Percentiles rank a stretch among this genome's conserved stretches.
Evolutionary conservation across 1,284 basidiomycete genomes (phyloP).

Genomic region (Pseudozyma pruni): DNA sequence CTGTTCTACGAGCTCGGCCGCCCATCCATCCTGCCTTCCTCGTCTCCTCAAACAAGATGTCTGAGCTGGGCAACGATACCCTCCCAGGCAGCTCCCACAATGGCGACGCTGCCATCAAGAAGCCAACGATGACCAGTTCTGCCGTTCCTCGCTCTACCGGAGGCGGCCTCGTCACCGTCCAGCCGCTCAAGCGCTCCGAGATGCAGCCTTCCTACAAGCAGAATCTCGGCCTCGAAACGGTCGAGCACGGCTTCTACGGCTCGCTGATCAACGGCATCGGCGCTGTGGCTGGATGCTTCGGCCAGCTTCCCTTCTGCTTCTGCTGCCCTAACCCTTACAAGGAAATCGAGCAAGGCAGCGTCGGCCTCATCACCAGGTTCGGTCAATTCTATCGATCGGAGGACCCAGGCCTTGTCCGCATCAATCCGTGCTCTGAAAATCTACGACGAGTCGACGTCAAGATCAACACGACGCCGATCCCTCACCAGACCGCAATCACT

Average conservation of each 20-base stretch:
- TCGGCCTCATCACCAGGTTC: conserved; percentile 87
- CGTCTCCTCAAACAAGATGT: conserved; percentile 7
- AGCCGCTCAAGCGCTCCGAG: conserved; percentile 81
- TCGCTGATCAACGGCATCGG: conserved; percentile 56
- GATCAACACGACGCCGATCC: conserved; percentile 88
- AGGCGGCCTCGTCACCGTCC: conserved; percentile 70
- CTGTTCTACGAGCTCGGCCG: too few species aligned
- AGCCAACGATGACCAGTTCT: conserved; percentile 12
- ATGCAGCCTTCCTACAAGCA: conserved; percentile 60
- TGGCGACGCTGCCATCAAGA: conserved; percentile 12
- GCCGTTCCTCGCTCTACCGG: conserved; percentile 5
- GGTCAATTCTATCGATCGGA: conserved; percentile 94
- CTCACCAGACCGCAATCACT: conserved; percentile 77
- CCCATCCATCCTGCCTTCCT: background rate
- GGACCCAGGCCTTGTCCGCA: conserved; percentile 88
- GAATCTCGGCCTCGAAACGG: conserved; percentile 41
- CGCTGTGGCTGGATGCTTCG: conserved; percentile 69
- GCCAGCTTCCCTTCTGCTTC: conserved; percentile 76
- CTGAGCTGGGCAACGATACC: conserved; percentile 19
- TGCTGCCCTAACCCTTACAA: conserved; percentile 78
- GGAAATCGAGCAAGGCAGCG: conserved; percentile 84
- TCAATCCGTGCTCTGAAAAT: conserved; percentile 91
- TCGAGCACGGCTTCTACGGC: conserved; percentile 58
- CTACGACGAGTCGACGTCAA: conserved; percentile 80
- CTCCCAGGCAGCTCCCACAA: conserved; percentile 12